Percentiles rank a stretch among this genome's conserved stretches.
These are phyloP conservation scores for Guillardia theta DNA, from an alignment of 78 protist genomes.

Conservation along the genomic window DNA sequence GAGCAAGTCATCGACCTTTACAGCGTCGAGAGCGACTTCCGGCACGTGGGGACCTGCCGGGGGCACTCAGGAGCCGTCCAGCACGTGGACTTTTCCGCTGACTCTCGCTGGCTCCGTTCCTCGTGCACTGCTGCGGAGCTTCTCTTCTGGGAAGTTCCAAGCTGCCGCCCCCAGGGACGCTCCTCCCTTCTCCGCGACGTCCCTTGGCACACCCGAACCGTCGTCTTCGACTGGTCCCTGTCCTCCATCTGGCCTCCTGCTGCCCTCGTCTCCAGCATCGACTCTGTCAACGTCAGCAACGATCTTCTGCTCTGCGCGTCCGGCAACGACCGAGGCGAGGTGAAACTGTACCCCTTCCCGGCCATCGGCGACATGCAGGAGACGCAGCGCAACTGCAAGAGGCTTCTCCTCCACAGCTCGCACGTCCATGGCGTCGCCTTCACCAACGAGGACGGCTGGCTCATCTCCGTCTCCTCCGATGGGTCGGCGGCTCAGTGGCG, in stretches of 20 bases:
- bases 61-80: neutral
- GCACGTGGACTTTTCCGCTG: constrained; percentile 1
- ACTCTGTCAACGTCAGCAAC: neutral
- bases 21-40: neutral
- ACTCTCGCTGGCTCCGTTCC: neutral
- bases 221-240: neutral
- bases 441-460: neutral
- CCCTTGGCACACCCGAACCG: neutral
- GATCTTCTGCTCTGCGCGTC: neutral
- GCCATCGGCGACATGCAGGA: neutral
- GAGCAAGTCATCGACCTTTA: neutral
- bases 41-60: neutral
- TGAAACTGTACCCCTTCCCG: neutral
- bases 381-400: neutral
- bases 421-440: neutral
- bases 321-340: neutral
- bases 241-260: neutral
- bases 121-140: neutral
- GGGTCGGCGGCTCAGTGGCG: neutral
- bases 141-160: neutral
- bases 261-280: neutral
- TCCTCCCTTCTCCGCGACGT: neutral
- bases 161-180: neutral
- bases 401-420: neutral
- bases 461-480: neutral